phyloP scores from a whole-genome alignment of 2,329 filamentous ascomycete genomes.

The Xylaria sp. region DNA sequence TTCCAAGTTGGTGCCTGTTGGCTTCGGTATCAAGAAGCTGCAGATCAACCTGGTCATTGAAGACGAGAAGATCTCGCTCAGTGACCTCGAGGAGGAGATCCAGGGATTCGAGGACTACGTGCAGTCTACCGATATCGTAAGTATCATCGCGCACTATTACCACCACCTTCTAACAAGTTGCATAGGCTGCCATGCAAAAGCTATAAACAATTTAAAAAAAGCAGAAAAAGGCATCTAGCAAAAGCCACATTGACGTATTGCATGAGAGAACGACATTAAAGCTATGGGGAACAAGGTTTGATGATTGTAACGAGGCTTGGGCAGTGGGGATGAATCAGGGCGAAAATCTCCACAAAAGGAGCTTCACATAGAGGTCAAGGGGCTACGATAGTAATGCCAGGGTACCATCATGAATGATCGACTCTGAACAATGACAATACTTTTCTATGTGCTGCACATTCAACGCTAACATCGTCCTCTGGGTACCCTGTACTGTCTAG shows the following conservation, averaged over 20 bases:
- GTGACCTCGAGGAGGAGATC: conserved; percentile 89
- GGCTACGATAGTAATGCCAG: conserved; percentile 40
- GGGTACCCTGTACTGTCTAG: background rate
- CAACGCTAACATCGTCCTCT: background rate
- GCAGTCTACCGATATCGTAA: conserved; percentile 88
- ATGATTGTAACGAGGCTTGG: conserved; percentile 49
- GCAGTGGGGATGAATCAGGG: conserved; percentile 41
- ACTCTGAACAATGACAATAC: conserved; percentile 27
- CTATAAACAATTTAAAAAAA: conserved; percentile 67
- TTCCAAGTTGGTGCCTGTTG: conserved; percentile 87
- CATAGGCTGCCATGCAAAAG: conserved; percentile 83
- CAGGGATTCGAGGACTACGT: conserved; percentile 89
- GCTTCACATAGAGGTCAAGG: conserved; percentile 43
- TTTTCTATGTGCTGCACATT: conserved; percentile 17
- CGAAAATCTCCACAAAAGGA: conserved; percentile 37
- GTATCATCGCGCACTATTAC: conserved; percentile 41
- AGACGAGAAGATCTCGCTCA: conserved; percentile 92
- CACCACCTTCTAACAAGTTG: conserved; percentile 31
- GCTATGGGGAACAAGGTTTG: conserved; percentile 43
- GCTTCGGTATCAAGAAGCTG: conserved; percentile 98
- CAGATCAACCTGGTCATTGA: conserved; percentile 98
- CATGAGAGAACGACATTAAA: conserved; percentile 49
- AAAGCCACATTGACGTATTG: conserved; percentile 41
- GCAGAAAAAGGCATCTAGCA: conserved; percentile 32
- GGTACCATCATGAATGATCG: conserved; percentile 40